Percentiles rank a stretch among this genome's conserved stretches.
phyloP scores from a whole-genome alignment of 1,284 basidiomycete species.

The Sanghuangporus sanghuang region DNA sequence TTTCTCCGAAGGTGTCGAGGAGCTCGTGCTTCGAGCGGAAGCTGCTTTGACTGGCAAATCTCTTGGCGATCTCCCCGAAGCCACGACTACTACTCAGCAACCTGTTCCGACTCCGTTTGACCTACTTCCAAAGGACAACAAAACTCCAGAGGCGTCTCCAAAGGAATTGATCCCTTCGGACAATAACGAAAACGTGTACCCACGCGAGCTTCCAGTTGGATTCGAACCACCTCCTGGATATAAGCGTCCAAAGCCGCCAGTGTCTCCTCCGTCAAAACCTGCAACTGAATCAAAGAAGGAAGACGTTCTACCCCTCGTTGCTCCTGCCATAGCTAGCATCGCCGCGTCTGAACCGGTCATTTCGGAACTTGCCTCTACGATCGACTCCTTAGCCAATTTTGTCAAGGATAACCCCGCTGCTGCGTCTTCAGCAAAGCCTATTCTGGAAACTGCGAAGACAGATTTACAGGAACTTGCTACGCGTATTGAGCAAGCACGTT shows the following conservation, averaged over 20 bases:
- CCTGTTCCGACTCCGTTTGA: conserved; percentile 28
- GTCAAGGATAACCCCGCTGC: conserved; percentile 71
- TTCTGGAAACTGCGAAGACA: conserved; percentile 72
- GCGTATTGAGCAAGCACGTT: conserved; percentile 78
- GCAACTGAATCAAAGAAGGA: conserved; percentile 22
- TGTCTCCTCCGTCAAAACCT: conserved; percentile 26
- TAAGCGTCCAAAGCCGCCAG: conserved; percentile 42
- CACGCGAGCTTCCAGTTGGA: conserved; percentile 77
- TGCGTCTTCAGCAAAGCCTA: conserved; percentile 60
- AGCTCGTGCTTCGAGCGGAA: conserved; percentile 66
- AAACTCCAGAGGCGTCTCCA: conserved; percentile 23
- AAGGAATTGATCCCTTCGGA: conserved; percentile 25
- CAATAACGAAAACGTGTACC: conserved; percentile 53
- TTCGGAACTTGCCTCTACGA: conserved; percentile 86
- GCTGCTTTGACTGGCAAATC: conserved; percentile 50
- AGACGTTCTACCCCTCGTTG: conserved; percentile 69
- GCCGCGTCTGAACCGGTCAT: conserved; percentile 82
- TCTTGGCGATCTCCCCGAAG: conserved; percentile 27
- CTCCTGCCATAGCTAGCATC: conserved; percentile 76
- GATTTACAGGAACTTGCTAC: conserved; percentile 79
- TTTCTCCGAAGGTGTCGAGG: conserved; percentile 58
- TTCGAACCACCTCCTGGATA: conserved; percentile 91
- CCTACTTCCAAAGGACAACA: conserved; percentile 22
- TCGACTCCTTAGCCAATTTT: conserved; percentile 88
- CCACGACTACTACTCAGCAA: conserved; percentile 30